phyloP scores from a whole-genome alignment of 306 rosid species.

The Prunus kanzakura region DNA sequence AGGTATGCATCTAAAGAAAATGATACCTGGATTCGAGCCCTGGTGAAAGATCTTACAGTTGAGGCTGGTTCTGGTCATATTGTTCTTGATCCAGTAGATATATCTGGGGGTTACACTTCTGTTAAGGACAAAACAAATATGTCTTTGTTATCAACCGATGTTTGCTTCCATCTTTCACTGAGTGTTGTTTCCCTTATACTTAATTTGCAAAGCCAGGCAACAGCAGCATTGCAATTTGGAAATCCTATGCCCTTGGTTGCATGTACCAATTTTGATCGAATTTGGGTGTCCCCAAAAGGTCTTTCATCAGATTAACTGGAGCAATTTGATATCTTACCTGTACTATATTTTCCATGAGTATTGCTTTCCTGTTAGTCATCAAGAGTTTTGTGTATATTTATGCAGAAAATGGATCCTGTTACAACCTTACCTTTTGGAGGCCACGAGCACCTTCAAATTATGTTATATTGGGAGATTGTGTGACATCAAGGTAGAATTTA shows the following conservation, averaged over 20 bases:
- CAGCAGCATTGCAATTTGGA: slow-evolving; percentile 71
- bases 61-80: slow-evolving; percentile 97
- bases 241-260: slow-evolving; percentile 67
- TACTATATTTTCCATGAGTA: background rate
- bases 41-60: slow-evolving; percentile 84
- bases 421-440: slow-evolving; percentile 89
- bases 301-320: slow-evolving; percentile 12
- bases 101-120: slow-evolving; percentile 96
- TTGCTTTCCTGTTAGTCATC: slow-evolving; percentile 7
- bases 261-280: slow-evolving; percentile 78
- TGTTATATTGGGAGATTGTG: slow-evolving; percentile 92
- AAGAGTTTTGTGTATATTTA: background rate
- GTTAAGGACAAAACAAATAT: slow-evolving; percentile 90
- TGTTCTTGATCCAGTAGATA: slow-evolving; percentile 91
- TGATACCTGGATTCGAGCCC: slow-evolving; percentile 91
- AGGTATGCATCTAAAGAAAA: slow-evolving; percentile 96
- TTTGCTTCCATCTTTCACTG: slow-evolving; percentile 89
- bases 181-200: slow-evolving; percentile 83
- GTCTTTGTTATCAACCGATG: slow-evolving; percentile 79
- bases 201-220: slow-evolving; percentile 84
- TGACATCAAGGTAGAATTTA: slow-evolving; percentile 68
- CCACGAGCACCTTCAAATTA: slow-evolving; percentile 90
- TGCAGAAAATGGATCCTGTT: slow-evolving; percentile 60
- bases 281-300: slow-evolving; percentile 93
- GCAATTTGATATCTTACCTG: background rate